Base-by-base conservation (phyloP, 192 early-diverging fungal species). In the Coemansia umbellata region DNA sequence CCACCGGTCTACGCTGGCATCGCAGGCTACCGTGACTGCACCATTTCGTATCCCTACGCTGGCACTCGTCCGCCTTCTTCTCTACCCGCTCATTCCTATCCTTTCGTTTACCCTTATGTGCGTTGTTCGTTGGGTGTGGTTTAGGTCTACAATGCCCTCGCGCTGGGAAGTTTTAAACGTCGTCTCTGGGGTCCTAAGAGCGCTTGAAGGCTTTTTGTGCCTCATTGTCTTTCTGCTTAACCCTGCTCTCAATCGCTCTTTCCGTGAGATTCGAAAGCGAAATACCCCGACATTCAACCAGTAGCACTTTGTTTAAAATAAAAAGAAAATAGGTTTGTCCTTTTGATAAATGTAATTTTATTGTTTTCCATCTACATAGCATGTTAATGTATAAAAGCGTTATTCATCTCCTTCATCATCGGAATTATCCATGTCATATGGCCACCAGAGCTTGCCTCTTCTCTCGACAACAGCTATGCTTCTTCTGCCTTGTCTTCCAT, bases 91-190 rank as follows among this genome's bases (percentile, higher is more conserved):
- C 8, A 69, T 75, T 13, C 72, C 72, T 0, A 75, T 75, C 33
- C 43, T 68, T 10, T 64, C 72, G 19, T 65, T 75, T n/a, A 75
- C 72, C 1, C 61, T 75, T 8, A 75, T 75, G 72, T 62, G 60
- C 21, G 60, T 75, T 2, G 72, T 75, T 1, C 65, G 72, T 0
- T 75, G 72, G 72, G 66, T 75, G 14, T 75, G 66, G 65, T 75
- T 75, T 43, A 44, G 65, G 17, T 68, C 72, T 0, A 43, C 44
- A 1, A 63, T 75, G 66, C 66, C 72, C n/a, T 69, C 72, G 47
- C 53, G 54, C 3, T 75, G 61, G 60, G 61, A 64, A 22, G 54
- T 69, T n/a, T 48, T 75, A 37, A 75, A 64, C 21, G 65, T 60
- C 0, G 61, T 58, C 15, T 75, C 72, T 27, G 72, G 72, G 7